Percentiles rank a stretch among this genome's conserved stretches.
Conservation (phyloP, 208 protist species). For the Leishmania martiniquensis region DNA sequence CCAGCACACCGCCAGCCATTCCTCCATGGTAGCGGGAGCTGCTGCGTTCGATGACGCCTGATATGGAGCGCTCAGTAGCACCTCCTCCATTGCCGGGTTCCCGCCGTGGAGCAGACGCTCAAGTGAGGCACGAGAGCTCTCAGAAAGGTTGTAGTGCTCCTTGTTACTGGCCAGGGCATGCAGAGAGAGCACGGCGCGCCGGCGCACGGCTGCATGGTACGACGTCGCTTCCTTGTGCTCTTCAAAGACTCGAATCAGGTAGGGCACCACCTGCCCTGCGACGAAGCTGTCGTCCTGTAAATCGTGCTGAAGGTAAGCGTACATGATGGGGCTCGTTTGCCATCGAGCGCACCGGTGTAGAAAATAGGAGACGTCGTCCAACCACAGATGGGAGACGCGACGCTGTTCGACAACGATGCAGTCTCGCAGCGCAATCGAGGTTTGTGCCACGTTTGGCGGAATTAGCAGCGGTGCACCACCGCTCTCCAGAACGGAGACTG, state of each 20-base stretch:
- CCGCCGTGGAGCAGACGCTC: slow-evolving; percentile 36
- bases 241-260: slow-evolving; percentile 65
- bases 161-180: slow-evolving; percentile 57
- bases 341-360: slow-evolving; percentile 71
- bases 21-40: slow-evolving; percentile 38
- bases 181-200: slow-evolving; percentile 59
- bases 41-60: slow-evolving; percentile 6
- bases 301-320: slow-evolving; percentile 81
- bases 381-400: slow-evolving; percentile 71
- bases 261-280: slow-evolving; percentile 69
- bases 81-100: slow-evolving; percentile 40
- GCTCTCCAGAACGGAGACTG: slow-evolving; percentile 73
- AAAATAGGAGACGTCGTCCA: slow-evolving; percentile 93
- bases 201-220: slow-evolving; percentile 52
- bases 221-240: slow-evolving; percentile 33
- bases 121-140: slow-evolving; percentile 53
- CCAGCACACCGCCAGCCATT: slow-evolving; percentile 61
- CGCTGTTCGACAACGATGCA: slow-evolving; percentile 89
- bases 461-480: slow-evolving; percentile 78
- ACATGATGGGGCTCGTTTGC: slow-evolving; percentile 77
- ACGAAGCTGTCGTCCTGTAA: slow-evolving; percentile 81
- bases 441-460: slow-evolving; percentile 83
- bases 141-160: slow-evolving; percentile 68
- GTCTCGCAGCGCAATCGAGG: slow-evolving; percentile 78
- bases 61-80: slow-evolving; percentile 34